Conservation (phyloP, 148 eudicot genomes). For the Mesembryanthemum crystallinum region DNA sequence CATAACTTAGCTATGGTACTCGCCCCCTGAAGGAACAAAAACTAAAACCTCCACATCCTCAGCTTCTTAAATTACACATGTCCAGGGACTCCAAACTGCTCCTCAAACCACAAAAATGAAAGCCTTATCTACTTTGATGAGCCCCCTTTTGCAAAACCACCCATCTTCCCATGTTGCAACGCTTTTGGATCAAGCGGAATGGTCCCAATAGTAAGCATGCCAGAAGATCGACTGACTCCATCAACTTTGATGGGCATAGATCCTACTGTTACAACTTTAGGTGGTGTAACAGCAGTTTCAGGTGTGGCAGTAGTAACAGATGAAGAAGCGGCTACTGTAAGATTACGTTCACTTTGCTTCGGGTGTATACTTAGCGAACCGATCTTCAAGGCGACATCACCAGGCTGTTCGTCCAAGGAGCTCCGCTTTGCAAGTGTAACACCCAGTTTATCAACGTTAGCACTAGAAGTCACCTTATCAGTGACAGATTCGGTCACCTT, state of each 20-base stretch:
- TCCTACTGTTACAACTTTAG: constrained; percentile 65
- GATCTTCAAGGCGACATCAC: constrained; percentile 45
- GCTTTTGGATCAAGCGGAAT: constrained; percentile 81
- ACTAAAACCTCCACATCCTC: constrained; percentile 1
- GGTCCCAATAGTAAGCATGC: constrained; percentile 69
- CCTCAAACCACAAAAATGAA: neutral
- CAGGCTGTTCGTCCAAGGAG: constrained; percentile 27
- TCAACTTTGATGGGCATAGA: constrained; percentile 72
- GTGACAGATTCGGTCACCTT: constrained; percentile 13
- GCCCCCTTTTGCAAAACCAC: constrained; percentile 29
- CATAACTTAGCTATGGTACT: constrained; percentile 12
- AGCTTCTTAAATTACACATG: constrained; percentile 6
- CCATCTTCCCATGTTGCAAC: constrained; percentile 37
- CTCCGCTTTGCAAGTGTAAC: constrained; percentile 17
- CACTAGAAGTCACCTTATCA: constrained; percentile 23
- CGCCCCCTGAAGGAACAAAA: constrained; percentile 16
- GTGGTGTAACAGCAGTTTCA: constrained; percentile 20
- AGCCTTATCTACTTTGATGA: constrained; percentile 17
- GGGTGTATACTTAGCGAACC: constrained; percentile 60
- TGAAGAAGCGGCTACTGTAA: constrained; percentile 23
- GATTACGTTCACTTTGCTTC: constrained; percentile 37
- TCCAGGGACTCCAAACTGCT: neutral
- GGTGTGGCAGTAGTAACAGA: constrained; percentile 8
- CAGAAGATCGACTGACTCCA: constrained; percentile 43
- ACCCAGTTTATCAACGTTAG: constrained; percentile 14